Evolutionary conservation across 176 grass and related monocot species (phyloP), one percentile per base, ranked within the genome.

Genomic region (Phragmites australis): DNA sequence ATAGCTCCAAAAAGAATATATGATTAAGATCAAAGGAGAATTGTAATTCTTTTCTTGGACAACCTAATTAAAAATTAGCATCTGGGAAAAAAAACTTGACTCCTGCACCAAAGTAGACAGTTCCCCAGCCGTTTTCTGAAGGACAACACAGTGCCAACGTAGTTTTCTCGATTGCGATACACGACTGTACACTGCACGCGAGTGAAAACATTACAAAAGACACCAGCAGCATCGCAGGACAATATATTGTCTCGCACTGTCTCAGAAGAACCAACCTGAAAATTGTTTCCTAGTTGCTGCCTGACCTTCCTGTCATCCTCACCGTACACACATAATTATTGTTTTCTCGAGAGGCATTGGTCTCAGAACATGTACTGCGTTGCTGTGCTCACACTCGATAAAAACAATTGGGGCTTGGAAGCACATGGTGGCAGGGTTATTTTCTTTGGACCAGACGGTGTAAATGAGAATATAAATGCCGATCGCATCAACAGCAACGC

Each of bases 401-500:
- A 19, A 48, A 69, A 56, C 25, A 34, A 19, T 46, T 66, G 31
- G 37, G 46, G 1, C 48, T 41, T 37, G 34, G 71, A 83, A 45
- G 7, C 51, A 67, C 72, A 34, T 43, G 60, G 18, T 34, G n/a
- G 21, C 50, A 76, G 58, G 8, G 5, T 18, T 40, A 25, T 51
- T 26, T 85, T 53, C 34, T 43, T 31, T 2, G 4, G 55, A 42
- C 23, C 9, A 30, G 44, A 59, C 17, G 43, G n/a, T 7, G 31
- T 17, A 61, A 78, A 52, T 73, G 8, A 41, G 22, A 2, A 44
- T 3, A 45, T 27, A 65, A 74, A 83, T 63, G 66, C 45, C 25
- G 18, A 63, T 62, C 34, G 22, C n/a, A 45, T 65, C 83, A 80
- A 80, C 46, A 73, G 68, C 57, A 73, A 73, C 66, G 9, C 47